Base-by-base conservation (phyloP, 2,329 filamentous ascomycete genomes). In the Claviceps purpurea region DNA sequence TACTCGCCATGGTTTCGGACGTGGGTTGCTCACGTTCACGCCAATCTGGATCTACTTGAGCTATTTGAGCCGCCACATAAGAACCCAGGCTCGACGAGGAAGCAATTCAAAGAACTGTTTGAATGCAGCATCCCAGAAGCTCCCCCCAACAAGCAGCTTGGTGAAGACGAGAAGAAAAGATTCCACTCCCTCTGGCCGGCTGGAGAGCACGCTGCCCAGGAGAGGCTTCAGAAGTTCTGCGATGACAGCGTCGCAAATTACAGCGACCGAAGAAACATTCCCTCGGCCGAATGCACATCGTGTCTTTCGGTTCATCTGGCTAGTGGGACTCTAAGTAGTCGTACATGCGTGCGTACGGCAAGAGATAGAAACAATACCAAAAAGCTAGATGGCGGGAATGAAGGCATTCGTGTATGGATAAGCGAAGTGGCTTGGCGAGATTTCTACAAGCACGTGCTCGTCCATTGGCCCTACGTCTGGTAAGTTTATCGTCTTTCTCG, bases 401-500 rank as follows among this genome's bases (percentile, higher is more conserved):
- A 78, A 16, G 87, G 86, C 0, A 83, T 87, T 52, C 72, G 77
- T 49, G 73, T 74, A 0, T 94, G 87, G 87, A 88, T 93, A 56
- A 82, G 82, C 50, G 88, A 94, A 65, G 75, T 94, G 3, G 88
- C 87, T 0, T 93, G 88, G 88, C 74, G 88, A 14, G 88, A 94
- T 61, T 94, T 94, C 61, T 94, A 94, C 69, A 88, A 84, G 61
- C 87, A 93, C 63, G 86, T 95, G 3, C 69, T 95, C 5, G 86
- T 83, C 0, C 72, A 90, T 55, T 95, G 88, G 87, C 90, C 90
- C 0, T 90, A 89, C 60, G 73, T 89, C 6, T 88, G 83, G 81
- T 82, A 67, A 62, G 75, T 65, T 20, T 20, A 47, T 16, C 7
- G 14, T 2, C 22, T 37, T 14, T 6, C n/a, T 34, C 20, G 18